Conservation (phyloP, 352 stramenopile species). For the Phytophthora cactorum region DNA sequence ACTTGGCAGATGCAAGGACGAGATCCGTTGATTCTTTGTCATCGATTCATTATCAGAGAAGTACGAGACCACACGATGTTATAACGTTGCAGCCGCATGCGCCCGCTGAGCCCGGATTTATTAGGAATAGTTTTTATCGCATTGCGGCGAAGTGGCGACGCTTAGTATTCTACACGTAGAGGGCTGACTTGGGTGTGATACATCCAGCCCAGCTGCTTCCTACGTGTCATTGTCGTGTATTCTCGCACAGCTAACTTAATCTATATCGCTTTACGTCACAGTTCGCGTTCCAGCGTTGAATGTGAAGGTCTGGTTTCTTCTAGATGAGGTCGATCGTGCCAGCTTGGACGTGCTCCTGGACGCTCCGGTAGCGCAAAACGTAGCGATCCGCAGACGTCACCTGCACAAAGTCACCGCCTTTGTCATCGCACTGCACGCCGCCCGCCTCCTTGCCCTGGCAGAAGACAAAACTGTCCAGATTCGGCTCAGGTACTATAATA, state of each 20-base stretch:
- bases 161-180: constrained; percentile 24
- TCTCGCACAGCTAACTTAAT: constrained; percentile 47
- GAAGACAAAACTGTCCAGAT: constrained; percentile 86
- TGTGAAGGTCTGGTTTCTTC: not conserved
- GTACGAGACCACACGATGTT: constrained; percentile 23
- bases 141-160: constrained; percentile 9
- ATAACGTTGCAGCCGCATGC: not conserved
- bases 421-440: constrained; percentile 76
- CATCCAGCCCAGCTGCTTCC: constrained; percentile 2
- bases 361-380: constrained; percentile 73
- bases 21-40: constrained; percentile 2
- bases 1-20: constrained; percentile 5
- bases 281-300: too few relatives aligned
- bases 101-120: constrained; percentile 9
- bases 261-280: constrained; percentile 34
- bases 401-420: constrained; percentile 65
- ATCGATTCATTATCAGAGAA: constrained; percentile 33
- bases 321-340: constrained; percentile 63
- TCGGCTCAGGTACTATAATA: constrained; percentile 62
- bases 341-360: constrained; percentile 64
- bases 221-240: constrained; percentile 28
- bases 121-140: constrained; percentile 32
- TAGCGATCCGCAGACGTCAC: constrained; percentile 69
- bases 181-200: not conserved
- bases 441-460: constrained; percentile 68